Base-by-base conservation (phyloP, 192 early-diverging fungal species). In the Phlyctochytrium planicorne region DNA sequence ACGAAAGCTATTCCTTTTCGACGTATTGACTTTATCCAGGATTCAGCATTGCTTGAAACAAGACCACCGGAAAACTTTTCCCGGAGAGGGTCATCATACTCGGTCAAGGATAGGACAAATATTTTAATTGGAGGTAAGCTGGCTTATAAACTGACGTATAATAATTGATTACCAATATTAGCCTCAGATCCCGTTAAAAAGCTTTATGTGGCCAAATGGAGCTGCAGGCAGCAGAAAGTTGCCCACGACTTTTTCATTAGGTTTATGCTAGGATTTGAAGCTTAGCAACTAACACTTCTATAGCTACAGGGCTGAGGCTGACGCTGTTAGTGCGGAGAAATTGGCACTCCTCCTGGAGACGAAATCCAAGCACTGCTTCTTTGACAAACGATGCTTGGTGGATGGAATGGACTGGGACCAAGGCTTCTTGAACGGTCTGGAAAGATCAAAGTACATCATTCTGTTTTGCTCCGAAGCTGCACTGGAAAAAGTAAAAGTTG, bases 391-490 rank as follows among this genome's bases (percentile, higher is more conserved):
- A 10, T 57, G 55, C 25, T 27, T 57, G 27, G 55, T 57, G 20
- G 20, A 14, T 25, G 55, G 55, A 10, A 6, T 57, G 6, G 55
- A 57, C 16, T 57, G 55, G 55, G 55, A 57, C 4, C 55, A 57
- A 25, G 55, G 55, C 25, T 57, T 57, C 27, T 10, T 57, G 27
- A 57, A 57, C 55, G 55, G 55, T 6, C 55, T 57, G 12, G 20
- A 57, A 57, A 6, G 20, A 10, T 57, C 55, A 20, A 47, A 20
- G 40, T 47, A 47, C 40, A 47, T 47, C 40, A 47, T 47, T 14
- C 40, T 47, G 40, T 47, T 47, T 47, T 47, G 40, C 40, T 47
- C 40, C 10, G 40, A 47, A 47, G 40, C 40, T 47, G 40, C 40
- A 14, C 40, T 47, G 10, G 40, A 47, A 20, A 47, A 47, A 20